Conservation (phyloP, 768 basidiomycete genomes). For the Phaffia tasmanica region DNA sequence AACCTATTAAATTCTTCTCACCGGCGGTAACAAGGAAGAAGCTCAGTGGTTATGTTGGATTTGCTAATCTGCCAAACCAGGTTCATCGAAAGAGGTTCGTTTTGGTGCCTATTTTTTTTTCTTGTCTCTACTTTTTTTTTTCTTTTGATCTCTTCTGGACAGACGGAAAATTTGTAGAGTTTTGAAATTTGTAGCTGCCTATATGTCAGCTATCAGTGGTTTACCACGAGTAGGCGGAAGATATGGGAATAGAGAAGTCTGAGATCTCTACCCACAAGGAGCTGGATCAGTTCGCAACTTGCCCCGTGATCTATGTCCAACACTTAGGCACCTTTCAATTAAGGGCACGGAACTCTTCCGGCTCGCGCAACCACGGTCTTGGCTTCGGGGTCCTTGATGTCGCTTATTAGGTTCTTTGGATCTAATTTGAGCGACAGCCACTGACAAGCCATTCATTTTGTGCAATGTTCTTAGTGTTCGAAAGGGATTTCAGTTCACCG, state of each 20-base stretch:
- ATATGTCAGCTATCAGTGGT: background rate
- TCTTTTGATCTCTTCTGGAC: background rate
- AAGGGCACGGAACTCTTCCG: no score
- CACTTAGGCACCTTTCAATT: no score
- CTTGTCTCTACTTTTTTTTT: background rate
- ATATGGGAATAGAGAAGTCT: no score
- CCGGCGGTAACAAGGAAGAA: conserved; percentile 32
- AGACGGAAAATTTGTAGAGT: background rate
- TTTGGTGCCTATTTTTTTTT: no score
- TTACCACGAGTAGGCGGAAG: background rate
- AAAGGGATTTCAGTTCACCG: conserved; percentile 82
- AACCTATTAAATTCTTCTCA: no score
- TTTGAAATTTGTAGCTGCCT: background rate
- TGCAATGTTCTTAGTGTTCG: conserved; percentile 11
- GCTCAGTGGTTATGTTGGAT: conserved; percentile 38
- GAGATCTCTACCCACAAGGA: no score
- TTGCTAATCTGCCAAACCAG: conserved; percentile 97
- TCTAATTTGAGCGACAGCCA: no score
- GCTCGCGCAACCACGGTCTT: no score
- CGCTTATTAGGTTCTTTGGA: no score
- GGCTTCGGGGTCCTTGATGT: no score
- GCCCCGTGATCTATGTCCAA: no score
- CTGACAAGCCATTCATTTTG: background rate
- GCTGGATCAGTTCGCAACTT: no score
- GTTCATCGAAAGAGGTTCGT: conserved; percentile 80